Base-by-base conservation (phyloP, 345 rosid species). In the Eucalyptus rudis region DNA sequence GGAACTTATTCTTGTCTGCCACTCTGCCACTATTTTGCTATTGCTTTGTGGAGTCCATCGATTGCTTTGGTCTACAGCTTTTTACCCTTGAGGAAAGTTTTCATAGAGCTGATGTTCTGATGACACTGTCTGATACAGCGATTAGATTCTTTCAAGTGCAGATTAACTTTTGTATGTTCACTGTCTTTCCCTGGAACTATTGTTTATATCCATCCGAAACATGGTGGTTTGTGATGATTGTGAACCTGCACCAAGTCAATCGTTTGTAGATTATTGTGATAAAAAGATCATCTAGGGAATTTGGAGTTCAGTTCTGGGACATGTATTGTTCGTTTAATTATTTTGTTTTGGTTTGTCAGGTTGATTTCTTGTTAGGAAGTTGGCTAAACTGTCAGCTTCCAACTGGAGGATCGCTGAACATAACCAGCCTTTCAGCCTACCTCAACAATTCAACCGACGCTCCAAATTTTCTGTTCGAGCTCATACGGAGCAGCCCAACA, bases 341-440 rank as follows among this genome's bases (percentile, higher is more conserved):
- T 71, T 71, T 9, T 33, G 81, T 33, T 71, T 36, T 36, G 45
- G 81, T 71, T 40, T 85, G 40, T 16, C 95, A 97, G 99, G 94
- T 96, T 58, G 98, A 97, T 94, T 94, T 96, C 92, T 90, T 96
- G 85, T 86, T 96, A 90, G 98, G 96, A 91, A 96, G 99, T 92
- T 97, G 98, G 98, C 79, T 97, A 86, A 96, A 95, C 88, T 91
- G 94, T 89, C 90, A 94, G 89, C 94, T 97, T 44, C 98, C 97
- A 88, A 95, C 93, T 33, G 99, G 99, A 4, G 95, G 89, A 89
- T 94, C 94, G 31, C 92, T 96, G 89, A 94, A 95, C 92, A 96
- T 96, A 89, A 93, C 99, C 83, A 96, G 96, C 92, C 93, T 96
- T 81, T 95, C 96, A 45, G 94, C 90, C 44, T 95, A 94, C 91